Conservation (phyloP, 208 protist genomes). For the Acanthamoeba sp. region DNA sequence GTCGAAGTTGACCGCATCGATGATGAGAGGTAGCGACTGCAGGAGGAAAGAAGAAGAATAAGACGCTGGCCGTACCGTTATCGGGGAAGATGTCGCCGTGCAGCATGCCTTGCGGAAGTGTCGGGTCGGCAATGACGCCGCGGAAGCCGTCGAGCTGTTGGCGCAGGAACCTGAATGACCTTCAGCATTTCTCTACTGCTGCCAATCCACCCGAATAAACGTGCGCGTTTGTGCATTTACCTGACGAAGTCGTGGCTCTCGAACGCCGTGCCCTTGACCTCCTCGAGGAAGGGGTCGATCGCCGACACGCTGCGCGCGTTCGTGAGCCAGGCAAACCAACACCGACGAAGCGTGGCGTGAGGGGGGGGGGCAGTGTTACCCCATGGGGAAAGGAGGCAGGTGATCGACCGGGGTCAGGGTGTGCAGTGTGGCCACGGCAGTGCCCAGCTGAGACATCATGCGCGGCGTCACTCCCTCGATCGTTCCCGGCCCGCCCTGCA, state of each 20-base stretch:
- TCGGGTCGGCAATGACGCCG: slow-evolving; percentile 4
- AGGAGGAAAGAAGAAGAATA: background rate
- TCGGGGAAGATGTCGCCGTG: slow-evolving; percentile 71
- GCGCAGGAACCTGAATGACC: background rate
- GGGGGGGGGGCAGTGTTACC: background rate
- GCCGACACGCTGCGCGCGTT: background rate
- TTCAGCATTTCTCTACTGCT: too few relatives aligned
- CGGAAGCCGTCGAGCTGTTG: background rate
- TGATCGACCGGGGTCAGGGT: background rate
- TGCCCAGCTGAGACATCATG: background rate
- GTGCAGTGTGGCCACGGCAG: slow-evolving; percentile 22
- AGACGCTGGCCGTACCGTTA: background rate
- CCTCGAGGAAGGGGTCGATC: slow-evolving; percentile 27
- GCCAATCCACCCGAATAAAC: background rate
- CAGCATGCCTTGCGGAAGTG: slow-evolving; percentile 48
- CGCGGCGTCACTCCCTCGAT: slow-evolving; percentile 2
- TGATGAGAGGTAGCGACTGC: background rate
- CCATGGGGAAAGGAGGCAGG: slow-evolving; percentile 49
- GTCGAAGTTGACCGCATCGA: background rate
- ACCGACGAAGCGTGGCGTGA: too few relatives aligned
- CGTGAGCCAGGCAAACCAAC: too few relatives aligned
- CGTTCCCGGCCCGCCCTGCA: slow-evolving; percentile 28
- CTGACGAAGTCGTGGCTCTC: slow-evolving; percentile 3
- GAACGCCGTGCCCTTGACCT: slow-evolving; percentile 48
- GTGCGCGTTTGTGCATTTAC: background rate